Conservation (phyloP, 306 rosid species). For the Elaeagnus macrophylla region DNA sequence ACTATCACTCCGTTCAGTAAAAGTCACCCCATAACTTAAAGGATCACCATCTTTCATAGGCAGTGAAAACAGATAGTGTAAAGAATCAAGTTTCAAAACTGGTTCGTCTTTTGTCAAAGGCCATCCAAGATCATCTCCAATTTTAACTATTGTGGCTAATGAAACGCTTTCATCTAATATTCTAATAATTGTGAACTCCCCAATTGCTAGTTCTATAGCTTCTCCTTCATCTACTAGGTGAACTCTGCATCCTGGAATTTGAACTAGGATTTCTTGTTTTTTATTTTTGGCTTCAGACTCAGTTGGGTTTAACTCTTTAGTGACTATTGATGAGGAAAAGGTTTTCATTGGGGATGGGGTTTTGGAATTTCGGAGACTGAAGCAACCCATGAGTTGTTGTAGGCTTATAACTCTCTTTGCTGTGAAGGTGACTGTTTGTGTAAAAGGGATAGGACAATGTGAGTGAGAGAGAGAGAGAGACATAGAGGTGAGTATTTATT, state of each 20-base stretch:
- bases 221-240: conserved; percentile 78
- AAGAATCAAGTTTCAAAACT: conserved; percentile 62
- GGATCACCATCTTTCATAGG: conserved; percentile 77
- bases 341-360: conserved; percentile 21
- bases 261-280: conserved; percentile 46
- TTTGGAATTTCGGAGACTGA: conserved; percentile 39
- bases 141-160: conserved; percentile 65
- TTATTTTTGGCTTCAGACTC: conserved; percentile 22
- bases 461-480: neutral
- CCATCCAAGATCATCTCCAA: conserved; percentile 73
- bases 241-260: conserved; percentile 60
- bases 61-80: conserved; percentile 64
- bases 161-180: conserved; percentile 47
- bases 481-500: too few species aligned
- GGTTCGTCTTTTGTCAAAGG: conserved; percentile 98
- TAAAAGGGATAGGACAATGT: neutral
- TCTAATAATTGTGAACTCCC: conserved; percentile 55
- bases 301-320: neutral
- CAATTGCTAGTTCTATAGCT: conserved; percentile 53
- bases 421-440: conserved; percentile 7
- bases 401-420: neutral
- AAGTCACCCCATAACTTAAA: conserved; percentile 76
- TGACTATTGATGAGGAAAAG: conserved; percentile 2
- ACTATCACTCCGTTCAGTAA: conserved; percentile 36
- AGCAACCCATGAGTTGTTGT: conserved; percentile 44